Evolutionary conservation across 2,329 filamentous ascomycete genomes (phyloP), one percentile per base, ranked within the genome.

Genomic region (Talaromyces albobiverticillius): DNA sequence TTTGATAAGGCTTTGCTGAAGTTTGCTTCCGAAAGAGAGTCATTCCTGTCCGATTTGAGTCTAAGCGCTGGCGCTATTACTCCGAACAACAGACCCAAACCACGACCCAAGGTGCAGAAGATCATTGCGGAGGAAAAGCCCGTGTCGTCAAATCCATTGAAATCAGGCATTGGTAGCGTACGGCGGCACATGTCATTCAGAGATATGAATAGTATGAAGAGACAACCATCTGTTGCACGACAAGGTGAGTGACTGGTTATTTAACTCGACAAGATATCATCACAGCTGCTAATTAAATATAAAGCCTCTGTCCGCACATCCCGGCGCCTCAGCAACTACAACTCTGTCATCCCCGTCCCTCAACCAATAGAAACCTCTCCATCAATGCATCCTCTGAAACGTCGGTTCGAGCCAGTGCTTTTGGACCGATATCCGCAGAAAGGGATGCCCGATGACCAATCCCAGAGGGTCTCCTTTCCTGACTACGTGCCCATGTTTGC

Each of bases 401-500:
- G 93, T 59, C 87, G 89, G 55, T 97, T 97, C 69, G 94, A 99
- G 70, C 94, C 94, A 7, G 92, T 96, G n/a, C 78, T 99, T 20
- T 83, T 99, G 26, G 94, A 99, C 71, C 84, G 92, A 70, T 97
- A 97, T 64, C 94, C 94, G 7, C 87, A 90, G 14, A 90, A 90
- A 68, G 83, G 84, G 60, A 88, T 90, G 67, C 79, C 85, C 20
- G 91, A 96, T 55, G 92, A 96, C 62, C 73, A 88, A 49, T 84
- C 89, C 62, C 82, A 88, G 64, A 82, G 94, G 65, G 91, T 90
- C 51, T 86, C 83, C 54, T 97, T 99, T 67, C 94, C 94, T 1
- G 94, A 99, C 68, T 99, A 96, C 65, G 90, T 99, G 16, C 94
- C 94, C 54, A 97, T 99, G 94, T 99, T 99, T 72, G 92, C 94